Evolutionary conservation across 2,329 filamentous ascomycete genomes (phyloP), one percentile per base, ranked within the genome.

Genomic region (Colletotrichum gigasporum): DNA sequence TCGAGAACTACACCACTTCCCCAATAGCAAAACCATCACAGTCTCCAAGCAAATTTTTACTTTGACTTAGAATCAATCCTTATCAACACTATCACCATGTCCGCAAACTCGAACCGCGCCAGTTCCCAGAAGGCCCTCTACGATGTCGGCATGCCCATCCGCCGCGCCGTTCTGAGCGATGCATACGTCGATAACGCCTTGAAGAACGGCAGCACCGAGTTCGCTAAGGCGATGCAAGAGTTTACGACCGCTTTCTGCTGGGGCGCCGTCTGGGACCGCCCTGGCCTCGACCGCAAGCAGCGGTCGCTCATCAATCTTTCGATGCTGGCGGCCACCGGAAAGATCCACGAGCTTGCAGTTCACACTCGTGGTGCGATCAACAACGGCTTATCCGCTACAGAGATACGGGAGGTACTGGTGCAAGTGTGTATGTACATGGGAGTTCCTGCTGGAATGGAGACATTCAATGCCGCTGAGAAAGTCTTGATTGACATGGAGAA

Each of bases 221-320:
- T 89, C 72, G 79, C 85, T 1, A 77, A 80, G 39, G 82, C 87
- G 0, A 83, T 85, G 68, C 87, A 90, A 74, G 84, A 90, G 67
- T 78, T 88, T 22, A 83, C 88, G 1, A 89, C 87, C 0, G 87
- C 90, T 24, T 68, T 63, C 24, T 85, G 84, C 75, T 90, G 87
- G 87, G 87, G 87, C 10, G 81, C 80, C 60, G 81, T 85, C 28
- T 90, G 87, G 87, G 83, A 83, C 2, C 82, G 88, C 3, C 87
- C 87, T 0, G 88, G 87, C 0, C 81, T 90, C 4, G 81, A 84
- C 16, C 80, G 83, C 57, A 87, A 89, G 72, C 83, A 86, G 57
- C 82, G 87, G 44, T 86, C 82, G 55, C 78, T 91, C 57, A 76
- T 91, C 55, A 90, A 90, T 72, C 86, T 90, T 48, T 87, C 83